Evolutionary conservation across 2,329 filamentous ascomycete genomes (phyloP), one percentile per base, ranked within the genome.

Genomic region (Xylaria multiplex): DNA sequence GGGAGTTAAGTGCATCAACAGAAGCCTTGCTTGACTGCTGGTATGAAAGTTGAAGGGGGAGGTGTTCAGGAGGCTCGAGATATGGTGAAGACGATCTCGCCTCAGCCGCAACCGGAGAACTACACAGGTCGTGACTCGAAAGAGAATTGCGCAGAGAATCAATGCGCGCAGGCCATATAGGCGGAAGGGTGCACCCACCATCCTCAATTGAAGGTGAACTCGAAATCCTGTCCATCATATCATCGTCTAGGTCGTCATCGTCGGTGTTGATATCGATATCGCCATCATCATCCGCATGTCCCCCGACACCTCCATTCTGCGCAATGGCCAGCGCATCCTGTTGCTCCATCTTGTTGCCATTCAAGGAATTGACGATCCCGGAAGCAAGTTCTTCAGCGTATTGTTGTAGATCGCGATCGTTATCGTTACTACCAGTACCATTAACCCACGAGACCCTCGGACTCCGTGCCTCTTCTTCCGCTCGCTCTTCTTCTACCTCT

Each of bases 121-220:
- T 74, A 73, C 73, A 72, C 68, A 71, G 70, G 70, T 73, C 69
- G 71, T 69, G 69, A 70, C 69, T 71, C 65, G 71, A 62, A 67
- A 74, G 72, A 62, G 74, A 74, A 69, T 74, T 77, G 63, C 72
- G 75, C 61, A 82, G 77, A 70, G 81, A 83, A 69, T 81, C 81
- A 69, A 81, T 76, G 74, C 81, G 80, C 71, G 76, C 78, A 63
- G 82, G 82, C 82, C 81, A 82, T 67, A 74, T 74, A 70, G 68
- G 75, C 58, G 78, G 76, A 72, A 79, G 75, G 81, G 79, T 81
- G 82, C 84, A 96, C 93, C 86, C 90, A 99, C 95, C 95, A 91
- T 98, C 95, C 85, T 97, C 93, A 80, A 99, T 99, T 74, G 95
- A 98, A 77, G 96, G 96, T 75, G 95, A 98, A 80, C 94, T 98